Percentiles rank a stretch among this genome's conserved stretches.
Evolutionary conservation across 305 asterid species (phyloP).

Genomic region (Fraxinus greggii): DNA sequence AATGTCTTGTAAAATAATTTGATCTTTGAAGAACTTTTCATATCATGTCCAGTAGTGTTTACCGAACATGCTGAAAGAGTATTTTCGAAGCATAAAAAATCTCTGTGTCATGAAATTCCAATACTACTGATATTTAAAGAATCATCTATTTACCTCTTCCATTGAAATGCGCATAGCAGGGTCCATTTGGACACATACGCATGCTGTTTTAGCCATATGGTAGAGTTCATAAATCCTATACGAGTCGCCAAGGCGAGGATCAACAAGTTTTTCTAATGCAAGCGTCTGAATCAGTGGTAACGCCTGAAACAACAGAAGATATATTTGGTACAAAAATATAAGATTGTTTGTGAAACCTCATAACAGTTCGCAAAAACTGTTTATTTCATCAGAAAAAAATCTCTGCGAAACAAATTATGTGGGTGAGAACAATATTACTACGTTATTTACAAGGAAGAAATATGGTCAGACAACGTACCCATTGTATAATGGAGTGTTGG

Average conservation of each 20-base stretch:
- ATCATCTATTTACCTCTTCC: constrained; percentile 42
- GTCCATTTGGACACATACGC: constrained; percentile 40
- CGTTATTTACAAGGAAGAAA: not conserved
- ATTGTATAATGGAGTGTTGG: constrained; percentile 36
- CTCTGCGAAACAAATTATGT: not conserved
- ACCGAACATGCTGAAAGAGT: not conserved
- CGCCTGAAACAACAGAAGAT: constrained; percentile 38
- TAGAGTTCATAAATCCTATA: constrained; percentile 40
- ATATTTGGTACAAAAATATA: not conserved
- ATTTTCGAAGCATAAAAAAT: not conserved
- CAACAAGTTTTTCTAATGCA: constrained; percentile 41
- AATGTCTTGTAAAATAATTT: not conserved
- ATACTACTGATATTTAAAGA: not conserved
- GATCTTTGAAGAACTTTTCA: not conserved
- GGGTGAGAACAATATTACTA: not conserved
- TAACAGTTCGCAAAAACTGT: not conserved
- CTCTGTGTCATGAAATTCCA: not conserved
- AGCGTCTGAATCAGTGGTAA: constrained; percentile 37
- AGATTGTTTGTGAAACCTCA: not conserved
- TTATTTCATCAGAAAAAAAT: not conserved
- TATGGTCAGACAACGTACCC: constrained; percentile 36
- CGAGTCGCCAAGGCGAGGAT: constrained; percentile 46
- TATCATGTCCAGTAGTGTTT: not conserved
- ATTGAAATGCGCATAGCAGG: constrained; percentile 44
- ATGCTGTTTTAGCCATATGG: constrained; percentile 54